phyloP scores from a whole-genome alignment of 1,284 basidiomycete genomes.

The Ganoderma leucocontextum region DNA sequence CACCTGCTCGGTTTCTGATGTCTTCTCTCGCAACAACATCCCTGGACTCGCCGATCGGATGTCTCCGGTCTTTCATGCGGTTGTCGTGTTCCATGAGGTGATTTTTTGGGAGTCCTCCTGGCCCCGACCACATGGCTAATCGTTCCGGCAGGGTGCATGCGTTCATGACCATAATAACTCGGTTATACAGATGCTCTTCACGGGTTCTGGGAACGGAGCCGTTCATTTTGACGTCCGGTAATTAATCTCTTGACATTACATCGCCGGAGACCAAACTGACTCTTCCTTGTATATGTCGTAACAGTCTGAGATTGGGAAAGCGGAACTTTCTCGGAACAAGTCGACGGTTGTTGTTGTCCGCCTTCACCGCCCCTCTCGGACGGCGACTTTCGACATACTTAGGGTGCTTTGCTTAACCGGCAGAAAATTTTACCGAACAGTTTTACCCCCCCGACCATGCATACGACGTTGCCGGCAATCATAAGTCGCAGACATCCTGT shows the following conservation, averaged over 20 bases:
- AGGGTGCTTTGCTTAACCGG: background rate
- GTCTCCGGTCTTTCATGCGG: background rate
- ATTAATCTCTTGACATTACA: background rate
- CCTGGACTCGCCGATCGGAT: background rate
- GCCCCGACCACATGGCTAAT: background rate
- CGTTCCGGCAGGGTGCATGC: background rate
- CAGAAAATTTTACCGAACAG: background rate
- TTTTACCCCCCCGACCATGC: background rate
- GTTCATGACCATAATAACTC: background rate
- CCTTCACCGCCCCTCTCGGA: background rate
- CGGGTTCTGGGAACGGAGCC: background rate
- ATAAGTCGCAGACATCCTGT: background rate
- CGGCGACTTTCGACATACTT: background rate
- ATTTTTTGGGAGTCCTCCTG: background rate
- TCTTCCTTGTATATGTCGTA: background rate
- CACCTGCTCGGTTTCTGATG: background rate
- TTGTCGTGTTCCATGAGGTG: background rate
- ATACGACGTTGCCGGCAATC: background rate
- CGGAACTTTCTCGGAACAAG: background rate
- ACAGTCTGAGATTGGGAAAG: background rate
- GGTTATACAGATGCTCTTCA: background rate
- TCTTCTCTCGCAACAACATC: constrained; percentile 9
- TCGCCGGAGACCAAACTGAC: background rate
- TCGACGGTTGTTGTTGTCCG: background rate
- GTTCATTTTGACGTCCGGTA: background rate